Percentiles rank a stretch among this genome's conserved stretches.
These are phyloP conservation scores for Daldinia childiae DNA, from an alignment of 495 filamentous ascomycete species.

Conservation along the genomic window DNA sequence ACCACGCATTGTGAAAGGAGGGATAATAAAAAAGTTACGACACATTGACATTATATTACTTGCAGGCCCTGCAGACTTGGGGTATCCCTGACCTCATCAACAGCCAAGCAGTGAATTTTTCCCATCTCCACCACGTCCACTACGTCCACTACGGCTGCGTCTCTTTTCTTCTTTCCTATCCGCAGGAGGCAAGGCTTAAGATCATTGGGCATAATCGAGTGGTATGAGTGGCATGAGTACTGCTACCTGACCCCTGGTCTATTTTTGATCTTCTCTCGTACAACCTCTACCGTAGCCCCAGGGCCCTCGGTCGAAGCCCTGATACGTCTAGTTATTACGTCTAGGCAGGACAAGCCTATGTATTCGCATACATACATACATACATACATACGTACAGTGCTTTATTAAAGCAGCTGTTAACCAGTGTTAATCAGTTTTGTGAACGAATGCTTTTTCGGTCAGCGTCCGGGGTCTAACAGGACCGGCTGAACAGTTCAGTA, in stretches of 20 bases:
- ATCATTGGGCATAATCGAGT: conserved; percentile 46
- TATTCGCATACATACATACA: background rate
- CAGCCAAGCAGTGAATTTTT: conserved; percentile 46
- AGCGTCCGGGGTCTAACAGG: conserved; percentile 37
- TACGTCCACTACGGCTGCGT: conserved; percentile 44
- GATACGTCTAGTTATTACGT: conserved; percentile 35
- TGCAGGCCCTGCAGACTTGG: conserved; percentile 38
- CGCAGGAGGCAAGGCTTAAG: conserved; percentile 37
- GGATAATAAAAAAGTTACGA: conserved; percentile 26
- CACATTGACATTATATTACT: conserved; percentile 42
- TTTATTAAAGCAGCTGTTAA: conserved; percentile 7
- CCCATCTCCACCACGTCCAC: conserved; percentile 47
- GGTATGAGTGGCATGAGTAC: conserved; percentile 36
- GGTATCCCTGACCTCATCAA: conserved; percentile 36
- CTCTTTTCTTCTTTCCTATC: conserved; percentile 38
- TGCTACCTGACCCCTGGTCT: conserved; percentile 47
- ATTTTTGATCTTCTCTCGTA: conserved; percentile 41
- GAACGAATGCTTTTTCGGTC: conserved; percentile 39
- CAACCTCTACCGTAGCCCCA: conserved; percentile 21
- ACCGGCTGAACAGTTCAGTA: conserved; percentile 29
- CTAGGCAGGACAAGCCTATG: background rate
- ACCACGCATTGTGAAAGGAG: conserved; percentile 23
- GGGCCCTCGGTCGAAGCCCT: conserved; percentile 28
- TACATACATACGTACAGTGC: background rate
- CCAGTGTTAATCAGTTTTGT: conserved; percentile 27